Evolutionary conservation across 2,329 filamentous ascomycete species (phyloP), one percentile per base, ranked within the genome.

Genomic region (Monosporascus cannonballus): DNA sequence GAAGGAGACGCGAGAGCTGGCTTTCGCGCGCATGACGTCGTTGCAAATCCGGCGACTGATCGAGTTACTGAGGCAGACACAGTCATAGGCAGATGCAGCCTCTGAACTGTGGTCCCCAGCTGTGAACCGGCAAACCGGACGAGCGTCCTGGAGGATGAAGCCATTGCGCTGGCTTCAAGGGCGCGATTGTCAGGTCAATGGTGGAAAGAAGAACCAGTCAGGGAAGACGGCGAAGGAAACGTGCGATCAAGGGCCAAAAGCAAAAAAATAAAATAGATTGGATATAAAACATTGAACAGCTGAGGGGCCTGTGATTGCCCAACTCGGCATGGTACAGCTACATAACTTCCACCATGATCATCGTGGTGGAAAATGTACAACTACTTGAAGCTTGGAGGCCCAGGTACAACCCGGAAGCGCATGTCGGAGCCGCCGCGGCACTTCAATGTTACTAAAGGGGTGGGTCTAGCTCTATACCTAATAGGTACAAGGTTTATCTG

Each of bases 121-220:
- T 59, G 64, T 53, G 61, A 52, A 47, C 59, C 63, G 54, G 61
- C 60, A 51, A 70, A 61, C 56, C 68, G 64, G 53, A 61, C 61
- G 64, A 76, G 63, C 61, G 73, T 69, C 70, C 73, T 71, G 53
- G 72, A 64, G 56, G 73, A 70, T 56, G 74, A 74, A 68, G 75
- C 73, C 76, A 78, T 78, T 62, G 66, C 61, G 60, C 56, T 53
- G 57, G 56, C 51, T 58, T 53, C 52, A 54, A 57, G 56, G 57
- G 42, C 54, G 51, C 56, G 52, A 53, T 47, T 46, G 54, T 48
- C 55, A 54, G 50, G 41, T 44, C 41, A 49, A 51, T 20, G 48
- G 50, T 53, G 51, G 49, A 53, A 25, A 46, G 47, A 52, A 15
- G 49, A 45, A 53, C 15, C 38, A 36, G 48, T 42, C 37, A 52